Base-by-base conservation (phyloP, 2,329 filamentous ascomycete species). In the Talaromyces islandicus region DNA sequence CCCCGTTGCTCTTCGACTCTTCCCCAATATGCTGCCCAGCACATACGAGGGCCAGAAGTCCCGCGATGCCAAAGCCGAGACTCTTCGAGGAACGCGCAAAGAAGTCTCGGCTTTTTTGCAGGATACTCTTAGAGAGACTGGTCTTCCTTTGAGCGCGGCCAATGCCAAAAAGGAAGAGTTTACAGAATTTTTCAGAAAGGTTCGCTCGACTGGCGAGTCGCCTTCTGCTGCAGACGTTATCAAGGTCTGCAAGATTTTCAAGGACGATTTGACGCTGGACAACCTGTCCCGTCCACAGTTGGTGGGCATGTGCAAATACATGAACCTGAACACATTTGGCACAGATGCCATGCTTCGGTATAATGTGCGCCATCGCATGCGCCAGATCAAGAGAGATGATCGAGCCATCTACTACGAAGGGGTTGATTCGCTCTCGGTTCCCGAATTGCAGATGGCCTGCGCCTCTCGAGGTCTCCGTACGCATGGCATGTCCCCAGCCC, bases 241-340 rank as follows among this genome's bases (percentile, higher is more conserved):
- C 81, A 96, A 94, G 78, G 93, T 99, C 64, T 97, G 94, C 86
- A 95, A 97, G 83, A 89, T 96, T 65, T 99, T 99, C 85, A 95
- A 94, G 75, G 94, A 99, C 73, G 94, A 99, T 75, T 74, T 99
- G 69, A 99, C 94, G 0, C 83, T 99, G 32, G 94, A 99, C 85
- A 99, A 99, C 78, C 80, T 99, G 65, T 97, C 92, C 19, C 85
- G 94, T 64, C 94, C 94, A 17, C 94, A 99, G 77, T 82, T 99
- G 56, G 93, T 99, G 30, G 96, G 90, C 59, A 99, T 97, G 84
- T 97, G 94, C 83, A 89, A 91, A 63, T 99, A 99, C 81, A 92
- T 99, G 88, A 97, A 95, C 77, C 85, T 99, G 60, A 94, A 93
- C 79, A 93, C 92, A 0, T 97, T 97, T 69, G 94, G 94, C 65